Conservation (phyloP, 345 rosid genomes). For the rapeseed (Brassica napus) region DNA sequence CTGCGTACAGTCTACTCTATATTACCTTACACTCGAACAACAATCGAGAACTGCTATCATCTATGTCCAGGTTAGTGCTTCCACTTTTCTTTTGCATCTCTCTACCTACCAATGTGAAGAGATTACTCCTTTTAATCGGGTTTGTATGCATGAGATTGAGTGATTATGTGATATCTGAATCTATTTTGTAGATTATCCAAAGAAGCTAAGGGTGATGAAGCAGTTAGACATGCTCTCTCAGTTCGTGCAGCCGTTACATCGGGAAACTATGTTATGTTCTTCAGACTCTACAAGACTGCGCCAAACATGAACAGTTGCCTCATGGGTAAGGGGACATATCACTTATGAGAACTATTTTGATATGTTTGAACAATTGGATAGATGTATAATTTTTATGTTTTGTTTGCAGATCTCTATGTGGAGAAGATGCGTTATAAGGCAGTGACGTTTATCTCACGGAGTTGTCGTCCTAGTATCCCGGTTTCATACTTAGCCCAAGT, state of each 20-base stretch:
- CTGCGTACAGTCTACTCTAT: slow-evolving; percentile 88
- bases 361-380: slow-evolving; percentile 6
- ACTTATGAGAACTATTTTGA: slow-evolving; percentile 17
- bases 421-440: slow-evolving; percentile 96
- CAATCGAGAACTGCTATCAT: slow-evolving; percentile 77
- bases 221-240: slow-evolving; percentile 92
- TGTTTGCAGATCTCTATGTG: slow-evolving; percentile 74
- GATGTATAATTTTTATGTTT: background rate
- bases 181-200: slow-evolving; percentile 61
- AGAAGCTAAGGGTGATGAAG: slow-evolving; percentile 69
- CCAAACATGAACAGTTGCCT: slow-evolving; percentile 88
- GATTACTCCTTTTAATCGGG: slow-evolving; percentile 22
- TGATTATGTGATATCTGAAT: background rate
- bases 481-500: slow-evolving; percentile 73
- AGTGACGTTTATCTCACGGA: slow-evolving; percentile 75
- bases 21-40: slow-evolving; percentile 87
- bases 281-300: slow-evolving; percentile 78
- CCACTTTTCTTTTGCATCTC: background rate
- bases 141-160: slow-evolving; percentile 19
- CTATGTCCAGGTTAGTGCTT: slow-evolving; percentile 82
- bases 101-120: slow-evolving; percentile 17
- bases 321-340: slow-evolving; percentile 70
- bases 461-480: slow-evolving; percentile 89
- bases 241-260: slow-evolving; percentile 94
- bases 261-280: slow-evolving; percentile 86